Evolutionary conservation across 495 filamentous ascomycete genomes (phyloP), one percentile per base, ranked within the genome.

Genomic region (Podospora pseudocomata): DNA sequence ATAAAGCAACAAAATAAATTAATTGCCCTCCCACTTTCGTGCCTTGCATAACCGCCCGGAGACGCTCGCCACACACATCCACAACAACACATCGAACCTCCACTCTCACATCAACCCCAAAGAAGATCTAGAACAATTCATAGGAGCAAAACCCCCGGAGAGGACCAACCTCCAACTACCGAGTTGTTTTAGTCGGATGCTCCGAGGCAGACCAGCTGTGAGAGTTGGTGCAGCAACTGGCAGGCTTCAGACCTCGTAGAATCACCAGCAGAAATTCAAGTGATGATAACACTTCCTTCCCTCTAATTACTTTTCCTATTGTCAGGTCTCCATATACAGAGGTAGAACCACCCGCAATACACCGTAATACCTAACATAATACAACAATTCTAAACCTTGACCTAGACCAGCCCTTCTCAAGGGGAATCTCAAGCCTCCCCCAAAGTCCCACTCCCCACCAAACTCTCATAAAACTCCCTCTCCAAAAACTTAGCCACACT

Each of bases 401-500:
- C 15, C 54, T 56, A 56, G 6, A 18, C 20, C n/a, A 58, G 3
- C 23, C 5, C 23, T 6, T 13, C 7, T 27, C 15, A 16, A 15
- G 6, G 6, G 19, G 2, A 7, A 23, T 44, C 32, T 73, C 69
- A 80, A 3, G 65, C 68, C 23, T 76, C 81, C 5, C 80, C 95
- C 71, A 99, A 76, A 65, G 97, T 86, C 4, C 96, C 95, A 68
- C 90, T 92, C 79, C 96, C 95, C 79, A 90, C 91, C 71, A 99
- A 83, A 65, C 88, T 90, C 75, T 89, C 89, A 83, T 94, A 94
- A 53, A 98, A 86, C 77, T 98, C 95, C 4, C 91, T 90, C 82
- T 99, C 95, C 78, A 99, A 82, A 78, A 97, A 99, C 77, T 96
- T 97, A 68, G 91, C 92, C 53, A 99, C 92, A 5, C 89, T 92